These are phyloP conservation scores for Neoboletus magnificus DNA, from an alignment of 768 basidiomycete genomes.

Conservation along the genomic window DNA sequence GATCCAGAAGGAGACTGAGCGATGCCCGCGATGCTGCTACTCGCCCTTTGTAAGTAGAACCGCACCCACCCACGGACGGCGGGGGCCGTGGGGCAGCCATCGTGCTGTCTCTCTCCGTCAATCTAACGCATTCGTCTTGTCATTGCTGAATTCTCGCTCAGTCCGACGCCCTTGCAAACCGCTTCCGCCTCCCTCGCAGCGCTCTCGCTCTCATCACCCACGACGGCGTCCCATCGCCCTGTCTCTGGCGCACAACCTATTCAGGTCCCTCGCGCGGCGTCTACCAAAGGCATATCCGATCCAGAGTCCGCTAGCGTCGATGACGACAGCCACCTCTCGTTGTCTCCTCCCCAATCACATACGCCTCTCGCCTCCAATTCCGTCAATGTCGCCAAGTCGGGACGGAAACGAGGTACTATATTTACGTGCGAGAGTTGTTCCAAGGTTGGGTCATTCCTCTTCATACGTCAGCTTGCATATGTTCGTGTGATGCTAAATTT, in stretches of 20 bases:
- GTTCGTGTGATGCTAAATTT: constrained; percentile 6
- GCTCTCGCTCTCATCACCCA: constrained; percentile 40
- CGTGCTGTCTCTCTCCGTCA: neutral
- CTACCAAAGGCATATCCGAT: constrained; percentile 4
- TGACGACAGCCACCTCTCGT: constrained; percentile 16
- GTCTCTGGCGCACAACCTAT: constrained; percentile 13
- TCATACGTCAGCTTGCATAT: neutral
- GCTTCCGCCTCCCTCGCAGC: constrained; percentile 40
- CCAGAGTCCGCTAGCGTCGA: constrained; percentile 12
- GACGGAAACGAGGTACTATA: constrained; percentile 79
- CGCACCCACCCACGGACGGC: neutral
- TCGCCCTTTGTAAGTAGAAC: constrained; percentile 63
- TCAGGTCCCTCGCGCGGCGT: neutral
- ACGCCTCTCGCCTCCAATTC: constrained; percentile 5
- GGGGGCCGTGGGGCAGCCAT: neutral
- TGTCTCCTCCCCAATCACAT: constrained; percentile 9
- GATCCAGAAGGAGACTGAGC: constrained; percentile 67
- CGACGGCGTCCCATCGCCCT: constrained; percentile 27
- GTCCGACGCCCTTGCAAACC: constrained; percentile 36
- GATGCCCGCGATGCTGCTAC: constrained; percentile 77
- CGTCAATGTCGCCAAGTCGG: constrained; percentile 32
- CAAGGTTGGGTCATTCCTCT: constrained; percentile 54
- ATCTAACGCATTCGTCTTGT: neutral
- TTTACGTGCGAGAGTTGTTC: constrained; percentile 94
- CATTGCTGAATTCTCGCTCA: constrained; percentile 14